Conservation (phyloP, 2,329 filamentous ascomycete species). For the Scytalidium lignicola region DNA sequence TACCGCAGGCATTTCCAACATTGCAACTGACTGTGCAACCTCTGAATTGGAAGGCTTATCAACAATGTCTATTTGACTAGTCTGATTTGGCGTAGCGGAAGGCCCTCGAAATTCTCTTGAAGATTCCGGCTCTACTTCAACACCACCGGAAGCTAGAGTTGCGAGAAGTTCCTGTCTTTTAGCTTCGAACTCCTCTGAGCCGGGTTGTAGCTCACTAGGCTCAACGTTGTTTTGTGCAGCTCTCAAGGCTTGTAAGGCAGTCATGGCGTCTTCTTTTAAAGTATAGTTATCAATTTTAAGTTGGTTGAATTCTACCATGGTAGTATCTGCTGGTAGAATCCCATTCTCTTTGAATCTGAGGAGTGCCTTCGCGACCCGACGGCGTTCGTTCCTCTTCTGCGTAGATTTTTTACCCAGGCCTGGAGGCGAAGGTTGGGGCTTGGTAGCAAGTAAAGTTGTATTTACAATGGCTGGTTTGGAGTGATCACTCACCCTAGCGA, state of each 20-base stretch:
- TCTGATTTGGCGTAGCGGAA: background rate
- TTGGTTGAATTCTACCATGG: constrained; percentile 40
- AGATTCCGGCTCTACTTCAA: constrained; percentile 40
- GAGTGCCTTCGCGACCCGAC: constrained; percentile 43
- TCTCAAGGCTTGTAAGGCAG: constrained; percentile 17
- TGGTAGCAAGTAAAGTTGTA: constrained; percentile 5
- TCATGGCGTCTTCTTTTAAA: constrained; percentile 16
- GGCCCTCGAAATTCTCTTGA: background rate
- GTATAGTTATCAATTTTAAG: constrained; percentile 26
- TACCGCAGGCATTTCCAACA: background rate
- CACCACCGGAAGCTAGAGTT: constrained; percentile 45
- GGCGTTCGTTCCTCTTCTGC: constrained; percentile 49
- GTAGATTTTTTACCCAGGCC: constrained; percentile 46
- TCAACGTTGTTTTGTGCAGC: constrained; percentile 2
- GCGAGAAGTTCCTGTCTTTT: constrained; percentile 45
- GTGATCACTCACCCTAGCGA: background rate
- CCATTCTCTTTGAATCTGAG: constrained; percentile 48
- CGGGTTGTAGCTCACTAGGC: constrained; percentile 3
- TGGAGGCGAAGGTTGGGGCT: constrained; percentile 28
- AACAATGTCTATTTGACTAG: background rate
- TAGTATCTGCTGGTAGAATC: constrained; percentile 43
- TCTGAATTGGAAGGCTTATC: background rate
- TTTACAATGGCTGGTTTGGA: background rate
- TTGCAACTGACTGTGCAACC: too few species aligned
- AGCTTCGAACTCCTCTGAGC: constrained; percentile 40